Conservation (phyloP, 106 monocot genomes). For the Platanthera zijinensis region DNA sequence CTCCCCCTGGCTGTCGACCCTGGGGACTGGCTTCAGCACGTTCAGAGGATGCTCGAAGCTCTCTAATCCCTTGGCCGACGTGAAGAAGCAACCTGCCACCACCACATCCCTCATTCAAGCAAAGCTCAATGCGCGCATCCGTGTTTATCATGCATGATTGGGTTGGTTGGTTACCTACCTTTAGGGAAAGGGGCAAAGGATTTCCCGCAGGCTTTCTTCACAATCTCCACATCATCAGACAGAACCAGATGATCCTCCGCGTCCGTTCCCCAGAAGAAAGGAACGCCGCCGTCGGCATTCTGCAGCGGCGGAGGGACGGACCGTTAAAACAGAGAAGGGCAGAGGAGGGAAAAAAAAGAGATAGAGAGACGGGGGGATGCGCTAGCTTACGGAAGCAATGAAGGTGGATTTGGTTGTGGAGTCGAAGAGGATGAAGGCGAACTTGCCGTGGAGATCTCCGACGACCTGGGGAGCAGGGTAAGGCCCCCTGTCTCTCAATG, state of each 20-base stretch:
- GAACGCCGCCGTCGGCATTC: slow-evolving; percentile 75
- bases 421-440: slow-evolving; percentile 77
- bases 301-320: background rate
- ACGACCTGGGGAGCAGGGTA: slow-evolving; percentile 82
- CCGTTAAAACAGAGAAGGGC: no score
- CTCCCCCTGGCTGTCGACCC: slow-evolving; percentile 80
- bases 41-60: slow-evolving; percentile 70
- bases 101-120: no score
- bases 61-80: slow-evolving; percentile 62
- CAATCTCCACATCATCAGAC: slow-evolving; percentile 53
- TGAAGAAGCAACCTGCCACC: slow-evolving; percentile 71
- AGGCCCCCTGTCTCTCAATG: slow-evolving; percentile 85
- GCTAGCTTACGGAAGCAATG: slow-evolving; percentile 57
- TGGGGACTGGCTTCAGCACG: slow-evolving; percentile 64
- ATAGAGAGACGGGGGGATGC: background rate
- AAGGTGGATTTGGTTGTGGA: slow-evolving; percentile 45
- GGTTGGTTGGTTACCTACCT: slow-evolving; percentile 28
- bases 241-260: slow-evolving; percentile 48
- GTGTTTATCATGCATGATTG: background rate
- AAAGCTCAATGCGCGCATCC: no score
- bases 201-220: slow-evolving; percentile 74
- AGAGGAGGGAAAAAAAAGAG: background rate
- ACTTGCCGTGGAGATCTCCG: slow-evolving; percentile 67
- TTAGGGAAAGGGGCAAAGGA: slow-evolving; percentile 83
- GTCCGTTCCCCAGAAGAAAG: slow-evolving; percentile 81